These are phyloP conservation scores for Nicotiana otophora DNA, from an alignment of 257 asterid genomes.

Conservation along the genomic window DNA sequence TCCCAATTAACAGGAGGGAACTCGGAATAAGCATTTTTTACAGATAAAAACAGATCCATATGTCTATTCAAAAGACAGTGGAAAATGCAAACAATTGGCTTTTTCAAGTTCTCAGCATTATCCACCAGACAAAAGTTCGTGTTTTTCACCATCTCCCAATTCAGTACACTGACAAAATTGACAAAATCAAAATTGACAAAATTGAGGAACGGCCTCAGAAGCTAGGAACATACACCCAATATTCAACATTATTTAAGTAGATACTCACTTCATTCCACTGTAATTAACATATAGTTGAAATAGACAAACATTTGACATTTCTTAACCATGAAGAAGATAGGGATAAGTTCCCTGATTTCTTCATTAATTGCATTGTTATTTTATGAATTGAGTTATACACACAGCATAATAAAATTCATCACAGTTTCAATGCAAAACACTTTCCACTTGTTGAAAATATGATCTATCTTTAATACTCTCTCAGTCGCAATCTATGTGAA, in stretches of 20 bases:
- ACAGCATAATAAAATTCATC: neutral
- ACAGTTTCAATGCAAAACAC: neutral
- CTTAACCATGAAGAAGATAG: neutral
- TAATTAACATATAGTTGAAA: neutral
- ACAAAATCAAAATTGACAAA: too few relatives aligned
- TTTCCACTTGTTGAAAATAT: neutral
- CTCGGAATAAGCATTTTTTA: neutral
- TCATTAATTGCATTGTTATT: neutral
- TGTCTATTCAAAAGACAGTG: neutral
- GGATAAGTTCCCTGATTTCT: neutral
- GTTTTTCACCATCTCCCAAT: neutral
- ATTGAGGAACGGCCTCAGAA: neutral
- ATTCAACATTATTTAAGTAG: neutral
- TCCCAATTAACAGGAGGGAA: neutral
- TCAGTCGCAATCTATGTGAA: too few relatives aligned
- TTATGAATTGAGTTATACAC: neutral
- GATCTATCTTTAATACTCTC: neutral
- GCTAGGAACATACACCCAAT: neutral
- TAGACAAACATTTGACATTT: neutral
- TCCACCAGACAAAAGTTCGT: neutral
- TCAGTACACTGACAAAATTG: neutral
- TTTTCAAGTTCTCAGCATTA: neutral
- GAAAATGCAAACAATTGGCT: neutral
- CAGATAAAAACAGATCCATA: neutral
- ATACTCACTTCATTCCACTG: neutral